Evolutionary conservation across 768 basidiomycete genomes (phyloP).

Genomic region (Solioccasus polychromus): DNA sequence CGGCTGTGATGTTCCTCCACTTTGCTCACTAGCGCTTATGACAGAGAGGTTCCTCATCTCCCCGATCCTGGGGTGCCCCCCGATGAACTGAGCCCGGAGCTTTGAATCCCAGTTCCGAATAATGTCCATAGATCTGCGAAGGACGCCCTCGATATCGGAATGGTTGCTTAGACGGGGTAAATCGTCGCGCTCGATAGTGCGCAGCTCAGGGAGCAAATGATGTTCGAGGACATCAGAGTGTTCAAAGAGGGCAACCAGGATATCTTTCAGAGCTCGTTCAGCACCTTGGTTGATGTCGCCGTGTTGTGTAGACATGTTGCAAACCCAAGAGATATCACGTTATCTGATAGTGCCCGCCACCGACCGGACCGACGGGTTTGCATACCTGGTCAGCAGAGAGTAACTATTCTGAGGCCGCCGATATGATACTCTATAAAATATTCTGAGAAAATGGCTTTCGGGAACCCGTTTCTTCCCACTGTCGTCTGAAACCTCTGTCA

Average conservation of each 20-base stretch:
- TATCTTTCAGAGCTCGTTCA: conserved; percentile 25
- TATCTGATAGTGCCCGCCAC: conserved; percentile 7
- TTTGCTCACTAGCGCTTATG: conserved; percentile 81
- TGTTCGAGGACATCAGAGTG: conserved; percentile 55
- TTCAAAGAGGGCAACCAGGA: conserved; percentile 58
- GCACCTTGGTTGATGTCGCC: conserved; percentile 1
- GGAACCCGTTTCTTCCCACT: conserved; percentile 1
- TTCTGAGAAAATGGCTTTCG: neutral
- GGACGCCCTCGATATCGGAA: conserved; percentile 50
- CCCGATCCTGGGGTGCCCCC: conserved; percentile 88
- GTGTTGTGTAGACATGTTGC: conserved; percentile 2
- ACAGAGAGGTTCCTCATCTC: conserved; percentile 71
- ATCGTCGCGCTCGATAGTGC: conserved; percentile 23
- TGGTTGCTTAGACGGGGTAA: too few species aligned
- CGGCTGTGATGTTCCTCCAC: conserved; percentile 39
- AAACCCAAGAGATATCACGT: neutral
- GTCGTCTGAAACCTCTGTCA: too few species aligned
- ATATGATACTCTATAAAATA: conserved; percentile 3
- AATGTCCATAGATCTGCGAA: conserved; percentile 48
- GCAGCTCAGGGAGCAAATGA: conserved; percentile 54
- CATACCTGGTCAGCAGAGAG: conserved; percentile 8
- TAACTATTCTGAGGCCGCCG: neutral
- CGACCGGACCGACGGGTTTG: conserved; percentile 8
- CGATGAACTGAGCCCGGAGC: conserved; percentile 63
- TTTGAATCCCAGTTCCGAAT: conserved; percentile 52